Evolutionary conservation across 192 early-diverging fungal species (phyloP), one percentile per base, ranked within the genome.

Genomic region (Podila minutissima): DNA sequence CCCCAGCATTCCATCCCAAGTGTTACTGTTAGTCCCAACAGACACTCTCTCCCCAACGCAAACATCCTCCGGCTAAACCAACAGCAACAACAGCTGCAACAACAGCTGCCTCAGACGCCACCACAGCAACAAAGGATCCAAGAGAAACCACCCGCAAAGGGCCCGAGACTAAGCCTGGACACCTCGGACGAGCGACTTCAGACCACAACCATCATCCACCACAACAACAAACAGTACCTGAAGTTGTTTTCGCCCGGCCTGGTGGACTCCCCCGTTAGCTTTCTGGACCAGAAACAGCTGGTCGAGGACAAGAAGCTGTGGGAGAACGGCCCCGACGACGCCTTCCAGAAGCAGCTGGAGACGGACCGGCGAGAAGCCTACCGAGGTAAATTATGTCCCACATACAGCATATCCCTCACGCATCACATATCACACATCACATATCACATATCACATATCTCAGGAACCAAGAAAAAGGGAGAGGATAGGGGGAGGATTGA

Each of bases 221-320:
- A 81, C 55, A 62, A 62, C 24, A 59, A 81, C 57, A 61, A 81
- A 35, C 72, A 64, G 46, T 81, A 73, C 24, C 77, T 81, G 29
- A 81, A 81, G 26, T 35, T 81, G n/a, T 81, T 81, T 29, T 65
- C 77, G 0, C 77, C 77, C 0, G 59, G 59, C 0, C 62, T 81
- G 4, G 77, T 81, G 28, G 77, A 81, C 13, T 81, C 77, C 0
- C 77, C 77, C 1, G 77, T 81, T 17, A 81, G 77, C 49, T 81
- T 61, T 20, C 31, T 81, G 53, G 60, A 62, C 28, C 32, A 50
- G 1, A 69, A 37, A 22, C 77, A 81, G 35, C 66, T 51, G 26
- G 24, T 69, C 10, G 71, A 69, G 38, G 77, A 81, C 28, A 66
- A 61, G 22, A 81, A 72, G 67, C 37, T 72, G 38, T 81, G 77